Conservation (phyloP, 2,329 filamentous ascomycete species). For the Metarhizium brunneum region DNA sequence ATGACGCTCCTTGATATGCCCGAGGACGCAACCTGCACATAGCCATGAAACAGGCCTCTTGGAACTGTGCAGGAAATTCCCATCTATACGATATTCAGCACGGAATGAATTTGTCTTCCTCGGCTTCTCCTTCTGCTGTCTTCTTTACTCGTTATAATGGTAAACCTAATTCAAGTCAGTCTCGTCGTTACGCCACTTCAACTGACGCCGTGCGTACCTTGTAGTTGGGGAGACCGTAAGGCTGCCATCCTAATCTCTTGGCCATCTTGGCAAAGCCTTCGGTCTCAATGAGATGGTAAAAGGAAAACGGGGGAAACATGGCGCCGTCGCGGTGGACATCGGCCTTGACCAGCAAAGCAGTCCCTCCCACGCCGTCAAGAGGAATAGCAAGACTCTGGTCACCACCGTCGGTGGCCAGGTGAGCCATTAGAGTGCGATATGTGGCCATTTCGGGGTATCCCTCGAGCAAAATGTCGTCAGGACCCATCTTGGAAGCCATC, state of each 20-base stretch:
- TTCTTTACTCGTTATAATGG: slow-evolving; percentile 72
- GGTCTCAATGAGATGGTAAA: slow-evolving; percentile 95
- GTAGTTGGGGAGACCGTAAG: slow-evolving; percentile 90
- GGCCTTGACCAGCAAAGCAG: slow-evolving; percentile 85
- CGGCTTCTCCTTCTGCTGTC: not conserved
- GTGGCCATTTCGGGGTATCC: slow-evolving; percentile 91
- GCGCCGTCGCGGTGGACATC: slow-evolving; percentile 95
- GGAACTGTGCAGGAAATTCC: not conserved
- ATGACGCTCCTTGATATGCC: not conserved
- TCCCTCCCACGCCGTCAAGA: slow-evolving; percentile 89
- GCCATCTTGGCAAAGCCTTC: slow-evolving; percentile 99
- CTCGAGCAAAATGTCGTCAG: slow-evolving; percentile 87
- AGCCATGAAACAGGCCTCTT: not conserved
- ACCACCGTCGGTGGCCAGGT: slow-evolving; percentile 53
- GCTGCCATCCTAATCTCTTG: slow-evolving; percentile 72
- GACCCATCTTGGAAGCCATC: slow-evolving; percentile 70
- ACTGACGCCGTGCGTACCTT: slow-evolving; percentile 51
- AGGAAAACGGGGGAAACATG: slow-evolving; percentile 96
- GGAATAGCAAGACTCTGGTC: slow-evolving; percentile 56
- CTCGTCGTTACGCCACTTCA: too few species aligned
- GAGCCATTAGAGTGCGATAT: slow-evolving; percentile 84
- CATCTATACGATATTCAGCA: not conserved
- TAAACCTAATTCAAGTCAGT: slow-evolving; percentile 52
- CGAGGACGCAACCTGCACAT: not conserved
- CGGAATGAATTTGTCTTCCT: not conserved